Percentiles rank a stretch among this genome's conserved stretches.
Evolutionary conservation across 208 protist genomes (phyloP).

Genomic region (Crithidia acanthocephali): DNA sequence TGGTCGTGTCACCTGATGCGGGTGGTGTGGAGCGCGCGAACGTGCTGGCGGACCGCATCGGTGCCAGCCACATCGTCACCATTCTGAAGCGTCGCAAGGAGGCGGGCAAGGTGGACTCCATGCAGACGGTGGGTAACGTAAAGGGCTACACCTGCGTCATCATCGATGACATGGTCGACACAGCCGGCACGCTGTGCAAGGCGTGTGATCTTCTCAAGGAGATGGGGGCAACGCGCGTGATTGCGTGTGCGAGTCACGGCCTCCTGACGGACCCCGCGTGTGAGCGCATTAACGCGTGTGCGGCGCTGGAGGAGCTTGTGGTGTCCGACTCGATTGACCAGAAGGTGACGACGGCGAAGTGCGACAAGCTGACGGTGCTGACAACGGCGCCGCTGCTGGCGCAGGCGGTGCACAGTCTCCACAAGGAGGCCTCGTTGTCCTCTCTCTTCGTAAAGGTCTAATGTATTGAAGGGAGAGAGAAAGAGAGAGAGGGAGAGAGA

Average conservation of each 20-base stretch:
- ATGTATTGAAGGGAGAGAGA: conserved; percentile 1
- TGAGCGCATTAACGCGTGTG: conserved; percentile 89
- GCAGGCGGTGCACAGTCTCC: conserved; percentile 84
- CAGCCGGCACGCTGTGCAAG: conserved; percentile 95
- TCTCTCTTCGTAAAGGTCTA: conserved; percentile 81
- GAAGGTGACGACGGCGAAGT: conserved; percentile 59
- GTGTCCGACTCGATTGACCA: conserved; percentile 93
- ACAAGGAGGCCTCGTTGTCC: conserved; percentile 83
- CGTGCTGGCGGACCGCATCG: conserved; percentile 86
- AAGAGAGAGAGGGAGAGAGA: too few relatives aligned
- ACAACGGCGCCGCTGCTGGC: conserved; percentile 89
- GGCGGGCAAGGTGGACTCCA: conserved; percentile 93
- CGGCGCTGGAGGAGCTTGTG: conserved; percentile 91
- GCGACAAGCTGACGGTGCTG: conserved; percentile 89
- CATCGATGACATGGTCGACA: conserved; percentile 98
- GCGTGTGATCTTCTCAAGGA: conserved; percentile 89
- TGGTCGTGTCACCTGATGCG: conserved; percentile 97
- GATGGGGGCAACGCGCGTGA: conserved; percentile 92
- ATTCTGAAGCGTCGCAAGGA: conserved; percentile 93
- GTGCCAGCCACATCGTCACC: conserved; percentile 90
- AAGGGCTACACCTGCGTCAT: conserved; percentile 94
- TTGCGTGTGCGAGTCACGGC: conserved; percentile 95
- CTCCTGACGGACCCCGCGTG: conserved; percentile 93
- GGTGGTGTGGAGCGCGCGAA: conserved; percentile 96
- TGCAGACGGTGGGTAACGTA: conserved; percentile 97